These are phyloP conservation scores for Microcera coccophila DNA, from an alignment of 2,329 filamentous ascomycete genomes.

Conservation along the genomic window DNA sequence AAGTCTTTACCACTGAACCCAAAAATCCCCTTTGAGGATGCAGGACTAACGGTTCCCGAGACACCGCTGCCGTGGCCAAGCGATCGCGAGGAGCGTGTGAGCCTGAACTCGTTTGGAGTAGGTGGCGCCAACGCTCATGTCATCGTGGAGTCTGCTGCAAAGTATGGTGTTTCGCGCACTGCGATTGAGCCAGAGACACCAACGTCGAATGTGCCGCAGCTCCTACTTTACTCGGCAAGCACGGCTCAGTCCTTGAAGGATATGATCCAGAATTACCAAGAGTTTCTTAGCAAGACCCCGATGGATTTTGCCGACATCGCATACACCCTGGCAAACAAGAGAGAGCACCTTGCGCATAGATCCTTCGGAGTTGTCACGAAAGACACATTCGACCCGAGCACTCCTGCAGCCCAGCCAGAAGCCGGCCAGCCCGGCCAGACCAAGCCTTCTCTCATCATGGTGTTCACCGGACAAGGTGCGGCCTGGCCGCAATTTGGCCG, in stretches of 20 bases:
- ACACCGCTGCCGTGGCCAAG: slow-evolving; percentile 24
- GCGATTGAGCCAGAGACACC: background rate
- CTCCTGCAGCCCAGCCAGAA: background rate
- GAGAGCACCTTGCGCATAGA: slow-evolving; percentile 27
- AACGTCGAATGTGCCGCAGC: slow-evolving; percentile 1
- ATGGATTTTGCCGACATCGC: slow-evolving; percentile 16
- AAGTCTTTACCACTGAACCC: slow-evolving; percentile 28
- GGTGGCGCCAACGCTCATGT: slow-evolving; percentile 39
- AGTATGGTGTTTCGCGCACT: background rate
- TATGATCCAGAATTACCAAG: slow-evolving; percentile 14
- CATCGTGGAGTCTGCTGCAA: slow-evolving; percentile 17
- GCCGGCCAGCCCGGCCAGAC: background rate
- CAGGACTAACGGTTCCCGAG: slow-evolving; percentile 23
- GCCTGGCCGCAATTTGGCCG: slow-evolving; percentile 33
- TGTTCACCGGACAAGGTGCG: slow-evolving; percentile 36
- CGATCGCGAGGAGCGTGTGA: slow-evolving; percentile 23
- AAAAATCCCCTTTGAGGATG: slow-evolving; percentile 22
- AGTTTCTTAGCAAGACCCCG: slow-evolving; percentile 18
- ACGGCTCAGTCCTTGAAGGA: slow-evolving; percentile 3
- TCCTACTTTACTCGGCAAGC: slow-evolving; percentile 20
- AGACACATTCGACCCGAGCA: background rate
- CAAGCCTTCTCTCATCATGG: slow-evolving; percentile 12
- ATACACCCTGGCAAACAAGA: slow-evolving; percentile 29
- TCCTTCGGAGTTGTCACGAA: slow-evolving; percentile 10
- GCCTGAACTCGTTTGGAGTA: slow-evolving; percentile 39